A percentile compares a stretch with the other conserved stretches of the same genome.
These are phyloP conservation scores for Juglanconis sp. DNA, from an alignment of 2,329 filamentous ascomycete species.

Conservation along the genomic window DNA sequence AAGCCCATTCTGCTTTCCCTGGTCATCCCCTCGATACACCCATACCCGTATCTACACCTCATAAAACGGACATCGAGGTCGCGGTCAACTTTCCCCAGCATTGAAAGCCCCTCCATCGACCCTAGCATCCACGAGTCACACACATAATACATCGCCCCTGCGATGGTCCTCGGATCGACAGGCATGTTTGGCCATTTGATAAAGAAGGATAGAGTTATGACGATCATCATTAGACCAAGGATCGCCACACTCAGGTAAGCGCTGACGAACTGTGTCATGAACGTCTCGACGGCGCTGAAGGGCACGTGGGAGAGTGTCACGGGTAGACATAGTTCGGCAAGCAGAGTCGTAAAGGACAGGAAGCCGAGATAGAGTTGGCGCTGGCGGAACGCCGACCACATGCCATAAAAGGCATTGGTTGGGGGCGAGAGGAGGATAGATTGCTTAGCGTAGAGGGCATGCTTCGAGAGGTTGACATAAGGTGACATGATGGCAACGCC, in stretches of 20 bases:
- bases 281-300: slow-evolving; percentile 34
- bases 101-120: slow-evolving; percentile 28
- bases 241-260: slow-evolving; percentile 31
- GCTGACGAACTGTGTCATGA: slow-evolving; percentile 29
- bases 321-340: slow-evolving; percentile 34
- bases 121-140: slow-evolving; percentile 32
- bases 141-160: slow-evolving; percentile 34
- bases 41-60: slow-evolving; percentile 30
- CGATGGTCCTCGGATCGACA: slow-evolving; percentile 33
- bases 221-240: slow-evolving; percentile 34
- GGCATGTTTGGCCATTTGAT: slow-evolving; percentile 34
- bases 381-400: slow-evolving; percentile 31
- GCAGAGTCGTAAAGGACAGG: slow-evolving; percentile 30
- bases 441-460: slow-evolving; percentile 25
- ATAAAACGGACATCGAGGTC: slow-evolving; percentile 28
- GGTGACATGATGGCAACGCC: slow-evolving; percentile 35
- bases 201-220: slow-evolving; percentile 31
- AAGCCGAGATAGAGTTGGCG: slow-evolving; percentile 31
- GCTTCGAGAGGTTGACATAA: slow-evolving; percentile 31
- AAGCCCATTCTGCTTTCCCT: slow-evolving; percentile 27
- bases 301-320: slow-evolving; percentile 37
- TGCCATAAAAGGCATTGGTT: slow-evolving; percentile 29
- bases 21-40: slow-evolving; percentile 28
- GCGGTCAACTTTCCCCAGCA: slow-evolving; percentile 26
- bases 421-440: slow-evolving; percentile 33